These are phyloP conservation scores for Pugionium cornutum DNA, from an alignment of 345 rosid genomes.

Conservation along the genomic window DNA sequence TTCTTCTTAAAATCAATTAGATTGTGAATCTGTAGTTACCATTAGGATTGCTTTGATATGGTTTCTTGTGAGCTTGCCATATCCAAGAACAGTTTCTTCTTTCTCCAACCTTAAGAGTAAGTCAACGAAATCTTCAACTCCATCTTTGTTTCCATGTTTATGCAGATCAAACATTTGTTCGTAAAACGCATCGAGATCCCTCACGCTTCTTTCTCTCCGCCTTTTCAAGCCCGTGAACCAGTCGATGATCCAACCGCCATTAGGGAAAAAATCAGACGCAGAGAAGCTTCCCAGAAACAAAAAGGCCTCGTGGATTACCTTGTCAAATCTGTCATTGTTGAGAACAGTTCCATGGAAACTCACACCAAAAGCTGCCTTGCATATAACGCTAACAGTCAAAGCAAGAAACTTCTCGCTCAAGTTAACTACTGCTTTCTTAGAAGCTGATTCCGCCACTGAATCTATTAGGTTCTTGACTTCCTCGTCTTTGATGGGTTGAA, in stretches of 20 bases:
- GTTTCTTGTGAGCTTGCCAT: constrained; percentile 33
- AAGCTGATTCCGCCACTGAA: constrained; percentile 30
- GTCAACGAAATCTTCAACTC: constrained; percentile 43
- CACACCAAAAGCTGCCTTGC: constrained; percentile 50
- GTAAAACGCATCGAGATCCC: constrained; percentile 45
- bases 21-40: not conserved
- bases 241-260: constrained; percentile 48
- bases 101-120: constrained; percentile 35
- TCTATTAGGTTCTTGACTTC: constrained; percentile 46
- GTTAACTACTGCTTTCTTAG: constrained; percentile 28
- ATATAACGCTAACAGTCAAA: constrained; percentile 38
- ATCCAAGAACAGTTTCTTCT: constrained; percentile 36
- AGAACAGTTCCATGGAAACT: constrained; percentile 39
- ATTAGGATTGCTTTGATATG: constrained; percentile 40
- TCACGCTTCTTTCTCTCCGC: constrained; percentile 42
- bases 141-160: constrained; percentile 24
- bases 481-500: constrained; percentile 43
- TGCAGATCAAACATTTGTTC: constrained; percentile 50
- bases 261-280: constrained; percentile 48
- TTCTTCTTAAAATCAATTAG: too few relatives aligned
- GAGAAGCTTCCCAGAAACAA: constrained; percentile 43
- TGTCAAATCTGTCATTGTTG: constrained; percentile 34
- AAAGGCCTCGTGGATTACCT: constrained; percentile 38
- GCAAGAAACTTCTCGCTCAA: constrained; percentile 34
- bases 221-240: constrained; percentile 39